Percentiles rank a stretch among this genome's conserved stretches.
Evolutionary conservation across 192 early-diverging fungal species (phyloP).

Genomic region (Helicostylum pulchrum): DNA sequence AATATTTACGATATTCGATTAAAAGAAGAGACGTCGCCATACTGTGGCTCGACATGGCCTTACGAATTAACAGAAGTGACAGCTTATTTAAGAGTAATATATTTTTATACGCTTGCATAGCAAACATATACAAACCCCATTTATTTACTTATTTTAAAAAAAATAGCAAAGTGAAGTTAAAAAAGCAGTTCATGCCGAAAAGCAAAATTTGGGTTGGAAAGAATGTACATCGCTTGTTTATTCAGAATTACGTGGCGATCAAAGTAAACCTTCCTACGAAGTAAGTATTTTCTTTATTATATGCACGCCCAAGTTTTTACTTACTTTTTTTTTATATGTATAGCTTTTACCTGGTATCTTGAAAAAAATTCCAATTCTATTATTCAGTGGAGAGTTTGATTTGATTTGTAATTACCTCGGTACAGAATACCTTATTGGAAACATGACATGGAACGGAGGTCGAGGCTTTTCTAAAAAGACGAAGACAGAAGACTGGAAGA

Average conservation of each 20-base stretch:
- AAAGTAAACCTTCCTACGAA: constrained; percentile 51
- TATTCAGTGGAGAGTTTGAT: constrained; percentile 73
- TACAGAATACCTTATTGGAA: constrained; percentile 60
- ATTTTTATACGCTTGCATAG: background rate
- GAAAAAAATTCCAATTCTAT: constrained; percentile 47
- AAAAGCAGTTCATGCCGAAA: constrained; percentile 52
- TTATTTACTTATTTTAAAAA: background rate
- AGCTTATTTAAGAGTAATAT: constrained; percentile 49
- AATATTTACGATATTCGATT: constrained; percentile 60
- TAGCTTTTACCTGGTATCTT: constrained; percentile 66
- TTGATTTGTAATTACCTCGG: constrained; percentile 80
- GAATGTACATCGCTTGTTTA: constrained; percentile 61
- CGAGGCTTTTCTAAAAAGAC: constrained; percentile 53
- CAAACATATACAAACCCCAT: background rate
- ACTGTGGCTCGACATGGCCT: constrained; percentile 56
- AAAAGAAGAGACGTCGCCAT: constrained; percentile 37
- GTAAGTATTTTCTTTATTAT: constrained; percentile 36
- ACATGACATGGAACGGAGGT: constrained; percentile 62
- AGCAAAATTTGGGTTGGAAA: constrained; percentile 43
- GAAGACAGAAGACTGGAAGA: constrained; percentile 43
- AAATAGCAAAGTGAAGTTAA: constrained; percentile 48
- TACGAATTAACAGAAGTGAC: constrained; percentile 45
- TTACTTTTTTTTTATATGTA: background rate
- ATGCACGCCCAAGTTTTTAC: background rate
- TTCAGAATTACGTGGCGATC: constrained; percentile 42